phyloP scores from a whole-genome alignment of 306 rosid species.

The Senna tora region DNA sequence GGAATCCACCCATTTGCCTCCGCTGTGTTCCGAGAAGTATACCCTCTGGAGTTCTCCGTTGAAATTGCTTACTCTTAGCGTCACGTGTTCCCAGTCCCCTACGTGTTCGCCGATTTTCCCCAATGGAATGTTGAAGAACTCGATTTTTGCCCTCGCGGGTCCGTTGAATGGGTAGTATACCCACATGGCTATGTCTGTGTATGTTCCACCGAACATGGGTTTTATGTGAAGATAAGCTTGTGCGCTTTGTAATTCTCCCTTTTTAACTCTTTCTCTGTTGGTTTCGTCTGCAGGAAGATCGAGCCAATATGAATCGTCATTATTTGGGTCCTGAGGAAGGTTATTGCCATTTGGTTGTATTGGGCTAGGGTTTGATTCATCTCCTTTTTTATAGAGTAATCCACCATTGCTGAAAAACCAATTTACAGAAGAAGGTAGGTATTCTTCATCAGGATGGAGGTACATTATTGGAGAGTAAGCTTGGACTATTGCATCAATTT shows the following conservation, averaged over 20 bases:
- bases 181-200: conserved; percentile 62
- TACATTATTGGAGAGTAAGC: conserved; percentile 59
- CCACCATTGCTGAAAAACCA: conserved; percentile 63
- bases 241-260: conserved; percentile 46
- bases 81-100: conserved; percentile 49
- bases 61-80: conserved; percentile 60
- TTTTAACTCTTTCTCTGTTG: conserved; percentile 45
- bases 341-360: conserved; percentile 49
- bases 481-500: conserved; percentile 41
- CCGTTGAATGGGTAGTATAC: conserved; percentile 68
- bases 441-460: conserved; percentile 54
- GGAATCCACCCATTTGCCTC: conserved; percentile 57
- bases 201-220: conserved; percentile 59
- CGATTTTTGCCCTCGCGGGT: conserved; percentile 50
- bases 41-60: conserved; percentile 49
- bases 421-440: conserved; percentile 53
- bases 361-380: conserved; percentile 41
- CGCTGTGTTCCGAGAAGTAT: conserved; percentile 55
- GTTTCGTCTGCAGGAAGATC: conserved; percentile 48
- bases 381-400: conserved; percentile 43
- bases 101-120: conserved; percentile 50
- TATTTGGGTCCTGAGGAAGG: conserved; percentile 55
- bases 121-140: conserved; percentile 39
- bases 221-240: conserved; percentile 53
- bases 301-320: conserved; percentile 58